phyloP scores from a whole-genome alignment of 371 early-diverging fungal genomes.

The Syncephalastrum contaminatum region DNA sequence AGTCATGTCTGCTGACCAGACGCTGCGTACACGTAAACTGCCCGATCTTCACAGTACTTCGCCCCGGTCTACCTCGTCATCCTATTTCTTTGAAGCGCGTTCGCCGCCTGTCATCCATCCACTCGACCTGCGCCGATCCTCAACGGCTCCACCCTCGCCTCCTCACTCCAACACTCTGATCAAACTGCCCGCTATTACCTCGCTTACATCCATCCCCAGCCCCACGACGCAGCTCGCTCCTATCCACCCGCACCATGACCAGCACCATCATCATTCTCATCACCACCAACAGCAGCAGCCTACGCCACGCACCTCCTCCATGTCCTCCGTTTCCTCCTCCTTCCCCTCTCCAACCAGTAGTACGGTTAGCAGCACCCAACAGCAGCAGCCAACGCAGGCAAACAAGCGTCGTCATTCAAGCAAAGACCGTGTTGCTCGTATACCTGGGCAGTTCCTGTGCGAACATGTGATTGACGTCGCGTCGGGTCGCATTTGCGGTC shows the following conservation, averaged over 20 bases:
- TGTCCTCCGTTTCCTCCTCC: constrained; percentile 3
- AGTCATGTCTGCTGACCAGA: constrained; percentile 28
- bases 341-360: not conserved
- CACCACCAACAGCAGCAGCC: constrained; percentile 15
- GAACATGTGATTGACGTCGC: constrained; percentile 21
- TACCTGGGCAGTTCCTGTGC: constrained; percentile 17
- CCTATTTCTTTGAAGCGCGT: constrained; percentile 9
- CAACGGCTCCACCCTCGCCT: constrained; percentile 15
- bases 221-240: constrained; percentile 16
- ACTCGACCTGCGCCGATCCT: constrained; percentile 19
- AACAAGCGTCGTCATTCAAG: constrained; percentile 6
- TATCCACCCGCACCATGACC: constrained; percentile 13
- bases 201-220: constrained; percentile 14
- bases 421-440: not conserved
- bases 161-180: constrained; percentile 10
- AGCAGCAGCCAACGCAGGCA: too few species aligned
- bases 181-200: constrained; percentile 21
- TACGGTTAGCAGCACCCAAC: not conserved
- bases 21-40: constrained; percentile 18
- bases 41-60: constrained; percentile 28
- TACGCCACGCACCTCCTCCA: constrained; percentile 22
- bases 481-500: constrained; percentile 24
- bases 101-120: constrained; percentile 27
- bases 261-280: constrained; percentile 19
- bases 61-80: constrained; percentile 13